These are phyloP conservation scores for Trypethelium eluteriae DNA, from an alignment of 495 filamentous ascomycete species.

Conservation along the genomic window DNA sequence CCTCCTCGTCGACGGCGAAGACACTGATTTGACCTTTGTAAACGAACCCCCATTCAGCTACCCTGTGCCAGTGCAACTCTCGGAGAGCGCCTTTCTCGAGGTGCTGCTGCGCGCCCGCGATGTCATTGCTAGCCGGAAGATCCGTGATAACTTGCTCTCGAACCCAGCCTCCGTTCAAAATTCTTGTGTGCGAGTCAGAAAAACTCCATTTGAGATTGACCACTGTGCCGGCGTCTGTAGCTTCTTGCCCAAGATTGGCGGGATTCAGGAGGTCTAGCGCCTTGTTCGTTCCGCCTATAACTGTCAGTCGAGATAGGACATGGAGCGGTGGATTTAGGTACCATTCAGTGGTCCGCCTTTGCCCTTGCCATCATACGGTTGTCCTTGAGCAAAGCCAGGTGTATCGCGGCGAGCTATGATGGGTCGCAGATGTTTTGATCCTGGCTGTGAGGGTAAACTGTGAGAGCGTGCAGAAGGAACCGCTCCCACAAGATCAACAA, in stretches of 20 bases:
- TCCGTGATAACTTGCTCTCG: conserved; percentile 56
- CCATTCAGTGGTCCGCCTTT: neutral
- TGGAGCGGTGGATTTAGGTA: neutral
- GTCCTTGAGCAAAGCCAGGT: neutral
- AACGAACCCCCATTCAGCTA: conserved; percentile 60
- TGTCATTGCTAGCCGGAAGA: conserved; percentile 53
- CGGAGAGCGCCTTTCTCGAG: conserved; percentile 54
- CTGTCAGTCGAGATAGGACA: neutral
- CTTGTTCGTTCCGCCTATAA: neutral
- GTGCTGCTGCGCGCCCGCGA: conserved; percentile 57
- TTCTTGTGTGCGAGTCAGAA: conserved; percentile 53
- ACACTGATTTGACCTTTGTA: conserved; percentile 51
- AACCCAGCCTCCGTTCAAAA: conserved; percentile 49
- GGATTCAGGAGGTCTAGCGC: neutral
- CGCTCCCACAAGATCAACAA: neutral
- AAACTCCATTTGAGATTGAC: conserved; percentile 44
- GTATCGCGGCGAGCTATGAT: neutral
- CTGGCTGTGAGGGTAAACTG: neutral
- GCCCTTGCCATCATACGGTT: neutral
- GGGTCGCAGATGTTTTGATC: neutral
- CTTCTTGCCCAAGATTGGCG: neutral
- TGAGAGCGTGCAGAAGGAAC: neutral
- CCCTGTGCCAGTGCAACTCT: conserved; percentile 60
- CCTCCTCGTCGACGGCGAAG: conserved; percentile 54
- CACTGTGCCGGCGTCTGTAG: neutral